Evolutionary conservation across 257 asterid species (phyloP).

Genomic region (Orobanche coerulescens): DNA sequence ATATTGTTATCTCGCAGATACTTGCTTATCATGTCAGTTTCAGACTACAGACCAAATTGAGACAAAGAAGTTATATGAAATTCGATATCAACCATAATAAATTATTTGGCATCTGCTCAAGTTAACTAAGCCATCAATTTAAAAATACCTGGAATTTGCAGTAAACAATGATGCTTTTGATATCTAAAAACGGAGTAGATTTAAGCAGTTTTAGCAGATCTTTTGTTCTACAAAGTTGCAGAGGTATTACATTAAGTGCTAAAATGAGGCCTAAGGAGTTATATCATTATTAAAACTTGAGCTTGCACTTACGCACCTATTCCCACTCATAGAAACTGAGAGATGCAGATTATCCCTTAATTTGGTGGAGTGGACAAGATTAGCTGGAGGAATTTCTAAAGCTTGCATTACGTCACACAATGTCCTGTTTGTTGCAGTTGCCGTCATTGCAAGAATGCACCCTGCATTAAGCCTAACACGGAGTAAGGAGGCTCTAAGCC

Average conservation of each 20-base stretch:
- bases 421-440: conserved; percentile 81
- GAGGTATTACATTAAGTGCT: conserved; percentile 8
- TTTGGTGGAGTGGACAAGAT: conserved; percentile 59
- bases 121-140: conserved; percentile 7
- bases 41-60: conserved; percentile 47
- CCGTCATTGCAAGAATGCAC: conserved; percentile 93
- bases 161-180: conserved; percentile 78
- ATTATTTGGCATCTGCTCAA: not conserved
- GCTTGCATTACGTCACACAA: conserved; percentile 65
- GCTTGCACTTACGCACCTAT: conserved; percentile 39
- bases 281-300: conserved; percentile 10
- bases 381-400: conserved; percentile 61
- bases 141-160: conserved; percentile 82
- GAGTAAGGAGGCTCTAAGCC: conserved; percentile 82
- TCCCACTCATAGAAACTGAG: conserved; percentile 57
- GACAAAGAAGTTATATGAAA: conserved; percentile 14
- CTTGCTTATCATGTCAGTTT: conserved; percentile 87
- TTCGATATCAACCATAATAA: conserved; percentile 6
- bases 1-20: conserved; percentile 64
- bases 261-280: conserved; percentile 11
- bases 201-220: conserved; percentile 63
- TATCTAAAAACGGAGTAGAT: conserved; percentile 57
- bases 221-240: conserved; percentile 47
- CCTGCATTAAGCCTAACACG: conserved; percentile 57
- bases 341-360: conserved; percentile 78